Base-by-base conservation (phyloP, 2,329 filamentous ascomycete genomes). In the Apiospora kogelbergensis region DNA sequence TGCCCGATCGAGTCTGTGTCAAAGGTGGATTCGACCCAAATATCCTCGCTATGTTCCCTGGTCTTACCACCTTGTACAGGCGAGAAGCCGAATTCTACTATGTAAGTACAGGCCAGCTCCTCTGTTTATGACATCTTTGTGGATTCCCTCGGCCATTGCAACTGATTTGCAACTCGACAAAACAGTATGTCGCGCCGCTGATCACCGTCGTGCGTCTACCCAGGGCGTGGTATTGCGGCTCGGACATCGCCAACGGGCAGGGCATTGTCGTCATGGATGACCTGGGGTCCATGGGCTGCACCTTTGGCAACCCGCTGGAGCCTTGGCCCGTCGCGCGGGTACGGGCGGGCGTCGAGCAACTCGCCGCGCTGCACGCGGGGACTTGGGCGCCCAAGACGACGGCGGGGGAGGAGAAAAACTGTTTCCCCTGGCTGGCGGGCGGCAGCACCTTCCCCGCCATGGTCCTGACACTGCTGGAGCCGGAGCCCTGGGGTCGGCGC, bases 331-430 rank as follows among this genome's bases (percentile, higher is more conserved):
- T 72, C 42, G 68, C 70, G 2, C 68, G 68, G 11, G 69, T 70
- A 46, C 42, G 69, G 20, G 63, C 70, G 0, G 75, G 74, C 22
- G 71, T 78, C 10, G 74, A 75, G 66, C 76, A 78, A 72, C 73
- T 79, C 40, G 77, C 78, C 1, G 73, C 69, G 3, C 69, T 78
- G 45, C 76, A 78, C 65, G 75, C 72, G 9, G 41, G 42, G 22
- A 66, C 64, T 4, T 66, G 64, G 64, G 44, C 41, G 2, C 26
- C 48, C 6, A 33, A 33, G 48, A 11, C 40, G 11, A 42, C 40
- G 9, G 11, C 13, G 40, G 11, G 11, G 71, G 68, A 11, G 10
- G 40, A 15, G 40, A 13, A 15, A 73, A 42, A 15, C 10, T 42
- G 11, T 17, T 72, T 75, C 46, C 72, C 74, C 9, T 76, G 74